phyloP scores from a whole-genome alignment of 2,329 filamentous ascomycete genomes.

The Furcasterigmium furcatum region DNA sequence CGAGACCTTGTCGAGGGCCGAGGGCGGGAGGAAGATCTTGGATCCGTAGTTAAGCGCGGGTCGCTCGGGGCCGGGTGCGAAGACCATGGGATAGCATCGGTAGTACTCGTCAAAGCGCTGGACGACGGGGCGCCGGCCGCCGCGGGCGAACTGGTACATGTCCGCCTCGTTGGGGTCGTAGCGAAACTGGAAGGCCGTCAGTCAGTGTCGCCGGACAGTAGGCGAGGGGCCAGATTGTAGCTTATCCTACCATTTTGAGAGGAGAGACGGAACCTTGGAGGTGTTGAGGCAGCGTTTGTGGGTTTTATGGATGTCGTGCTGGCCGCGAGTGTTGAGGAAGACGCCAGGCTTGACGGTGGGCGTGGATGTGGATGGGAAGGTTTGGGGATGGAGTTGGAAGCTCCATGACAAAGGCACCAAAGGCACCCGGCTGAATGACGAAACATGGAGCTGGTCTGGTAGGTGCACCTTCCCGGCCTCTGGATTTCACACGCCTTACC shows the following conservation, averaged over 20 bases:
- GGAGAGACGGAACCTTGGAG: too few relatives aligned
- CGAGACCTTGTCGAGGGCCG: slow-evolving; percentile 93
- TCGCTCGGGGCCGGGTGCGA: slow-evolving; percentile 88
- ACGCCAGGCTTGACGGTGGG: too few relatives aligned
- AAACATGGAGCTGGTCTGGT: slow-evolving; percentile 9
- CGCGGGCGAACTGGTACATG: slow-evolving; percentile 21
- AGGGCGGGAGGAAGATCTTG: slow-evolving; percentile 96
- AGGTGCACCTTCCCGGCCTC: background rate
- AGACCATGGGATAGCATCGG: slow-evolving; percentile 90
- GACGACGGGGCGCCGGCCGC: slow-evolving; percentile 44
- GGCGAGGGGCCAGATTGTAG: background rate
- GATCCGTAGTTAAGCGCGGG: slow-evolving; percentile 92
- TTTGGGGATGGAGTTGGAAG: background rate
- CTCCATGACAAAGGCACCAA: slow-evolving; percentile 4
- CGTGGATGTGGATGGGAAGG: background rate
- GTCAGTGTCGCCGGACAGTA: background rate
- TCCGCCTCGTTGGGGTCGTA: slow-evolving; percentile 13
- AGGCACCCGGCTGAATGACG: slow-evolving; percentile 16
- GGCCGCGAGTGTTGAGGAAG: too few relatives aligned
- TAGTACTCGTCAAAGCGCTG: slow-evolving; percentile 98
- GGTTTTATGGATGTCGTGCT: too few relatives aligned
- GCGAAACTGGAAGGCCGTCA: slow-evolving; percentile 7
- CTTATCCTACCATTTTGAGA: background rate
- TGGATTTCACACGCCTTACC: too few relatives aligned
- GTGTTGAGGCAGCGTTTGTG: background rate